A percentile compares a stretch with the other conserved stretches of the same genome.
These are phyloP conservation scores for Ensete ventricosum DNA, from an alignment of 176 grass and related monocot genomes.

Conservation along the genomic window DNA sequence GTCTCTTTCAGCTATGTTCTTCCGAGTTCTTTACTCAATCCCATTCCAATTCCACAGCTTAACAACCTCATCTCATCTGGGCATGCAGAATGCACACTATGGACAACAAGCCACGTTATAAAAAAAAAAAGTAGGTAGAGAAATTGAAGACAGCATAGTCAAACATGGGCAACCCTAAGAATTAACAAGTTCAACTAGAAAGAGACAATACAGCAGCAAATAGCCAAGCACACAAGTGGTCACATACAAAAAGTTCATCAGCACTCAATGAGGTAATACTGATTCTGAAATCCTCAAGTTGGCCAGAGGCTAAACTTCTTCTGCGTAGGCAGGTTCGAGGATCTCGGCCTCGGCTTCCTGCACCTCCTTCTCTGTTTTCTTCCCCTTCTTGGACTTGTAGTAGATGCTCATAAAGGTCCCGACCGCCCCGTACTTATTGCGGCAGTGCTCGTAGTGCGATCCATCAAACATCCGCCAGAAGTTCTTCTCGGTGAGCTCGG, in stretches of 20 bases:
- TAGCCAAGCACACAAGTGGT: not conserved
- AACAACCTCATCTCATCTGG: no score
- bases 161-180: not conserved
- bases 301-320: not conserved
- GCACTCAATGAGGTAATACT: not conserved
- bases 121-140: no score
- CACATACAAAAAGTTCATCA: not conserved
- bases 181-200: not conserved
- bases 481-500: conserved; percentile 89
- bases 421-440: conserved; percentile 53
- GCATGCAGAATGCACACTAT: no score
- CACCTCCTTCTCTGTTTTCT: conserved; percentile 98
- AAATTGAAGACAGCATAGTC: not conserved
- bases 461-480: conserved; percentile 99
- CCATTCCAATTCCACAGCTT: no score
- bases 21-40: no score
- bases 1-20: no score
- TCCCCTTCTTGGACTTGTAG: conserved; percentile 97
- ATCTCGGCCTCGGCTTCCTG: conserved; percentile 88
- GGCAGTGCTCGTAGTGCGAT: conserved; percentile 75
- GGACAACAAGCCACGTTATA: no score
- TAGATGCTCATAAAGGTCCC: conserved; percentile 96
- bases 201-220: not conserved
- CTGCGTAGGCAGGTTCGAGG: conserved; percentile 63
- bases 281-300: not conserved